These are phyloP conservation scores for Fusarium sulawesiense DNA, from an alignment of 2,329 filamentous ascomycete species.

Conservation along the genomic window DNA sequence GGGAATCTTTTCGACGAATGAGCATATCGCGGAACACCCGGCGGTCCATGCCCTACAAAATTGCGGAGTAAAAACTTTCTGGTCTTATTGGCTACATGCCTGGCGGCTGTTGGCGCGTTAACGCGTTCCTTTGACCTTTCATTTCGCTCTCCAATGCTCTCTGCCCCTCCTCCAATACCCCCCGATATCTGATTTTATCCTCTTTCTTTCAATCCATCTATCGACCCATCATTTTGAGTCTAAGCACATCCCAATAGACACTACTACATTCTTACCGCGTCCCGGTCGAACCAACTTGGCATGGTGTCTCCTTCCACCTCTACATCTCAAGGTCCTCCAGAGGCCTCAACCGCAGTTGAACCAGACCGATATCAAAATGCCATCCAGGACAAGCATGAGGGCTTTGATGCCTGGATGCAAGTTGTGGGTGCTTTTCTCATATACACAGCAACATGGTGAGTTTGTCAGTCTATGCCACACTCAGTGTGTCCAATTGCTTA, in stretches of 20 bases:
- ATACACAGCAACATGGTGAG: not conserved
- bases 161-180: not conserved
- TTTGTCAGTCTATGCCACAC: not conserved
- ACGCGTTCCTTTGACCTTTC: not conserved
- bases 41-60: too few relatives aligned
- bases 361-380: not conserved
- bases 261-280: not conserved
- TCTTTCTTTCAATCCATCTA: not conserved
- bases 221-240: not conserved
- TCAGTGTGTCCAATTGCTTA: not conserved
- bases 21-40: too few relatives aligned
- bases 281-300: not conserved
- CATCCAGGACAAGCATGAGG: not conserved
- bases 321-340: not conserved
- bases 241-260: not conserved
- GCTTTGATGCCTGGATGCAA: constrained; percentile 1
- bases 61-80: too few relatives aligned
- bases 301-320: not conserved
- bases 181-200: not conserved
- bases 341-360: not conserved
- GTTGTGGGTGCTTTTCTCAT: not conserved
- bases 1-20: too few relatives aligned
- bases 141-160: not conserved
- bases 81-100: not conserved
- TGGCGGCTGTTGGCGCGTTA: not conserved